Evolutionary conservation across 306 rosid species (phyloP).

Genomic region (Crotalaria pallida): DNA sequence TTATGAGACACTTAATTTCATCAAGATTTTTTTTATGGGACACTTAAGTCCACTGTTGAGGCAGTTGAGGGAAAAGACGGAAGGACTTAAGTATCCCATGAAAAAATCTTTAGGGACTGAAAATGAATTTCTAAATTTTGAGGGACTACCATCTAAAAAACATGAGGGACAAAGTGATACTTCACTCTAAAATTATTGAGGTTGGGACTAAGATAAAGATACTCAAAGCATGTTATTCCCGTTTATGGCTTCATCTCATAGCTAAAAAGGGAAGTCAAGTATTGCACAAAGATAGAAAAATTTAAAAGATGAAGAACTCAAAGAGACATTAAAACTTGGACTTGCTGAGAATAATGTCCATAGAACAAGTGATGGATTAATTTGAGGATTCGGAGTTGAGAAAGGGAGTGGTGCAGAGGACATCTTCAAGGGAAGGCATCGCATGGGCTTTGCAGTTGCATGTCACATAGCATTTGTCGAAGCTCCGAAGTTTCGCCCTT

Average conservation of each 20-base stretch:
- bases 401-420: constrained; percentile 36
- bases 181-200: too few relatives aligned
- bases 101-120: too few relatives aligned
- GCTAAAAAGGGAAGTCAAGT: constrained; percentile 28
- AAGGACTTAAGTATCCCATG: too few relatives aligned
- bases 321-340: constrained; percentile 18
- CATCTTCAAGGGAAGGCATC: constrained; percentile 55
- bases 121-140: too few relatives aligned
- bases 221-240: constrained; percentile 41
- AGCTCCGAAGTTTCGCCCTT: constrained; percentile 75
- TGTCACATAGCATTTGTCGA: constrained; percentile 66
- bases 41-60: too few relatives aligned
- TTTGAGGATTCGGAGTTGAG: constrained; percentile 29
- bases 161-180: too few relatives aligned
- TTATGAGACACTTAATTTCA: too few relatives aligned
- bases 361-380: constrained; percentile 38
- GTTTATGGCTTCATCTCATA: constrained; percentile 36
- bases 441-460: constrained; percentile 54
- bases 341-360: constrained; percentile 39
- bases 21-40: too few relatives aligned
- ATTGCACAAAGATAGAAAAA: constrained; percentile 33
- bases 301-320: constrained; percentile 16
- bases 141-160: too few relatives aligned
- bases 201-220: too few relatives aligned
- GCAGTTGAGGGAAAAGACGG: too few relatives aligned